phyloP scores from a whole-genome alignment of 441 rosid species.

The Cnidoscolus chayamansa region DNA sequence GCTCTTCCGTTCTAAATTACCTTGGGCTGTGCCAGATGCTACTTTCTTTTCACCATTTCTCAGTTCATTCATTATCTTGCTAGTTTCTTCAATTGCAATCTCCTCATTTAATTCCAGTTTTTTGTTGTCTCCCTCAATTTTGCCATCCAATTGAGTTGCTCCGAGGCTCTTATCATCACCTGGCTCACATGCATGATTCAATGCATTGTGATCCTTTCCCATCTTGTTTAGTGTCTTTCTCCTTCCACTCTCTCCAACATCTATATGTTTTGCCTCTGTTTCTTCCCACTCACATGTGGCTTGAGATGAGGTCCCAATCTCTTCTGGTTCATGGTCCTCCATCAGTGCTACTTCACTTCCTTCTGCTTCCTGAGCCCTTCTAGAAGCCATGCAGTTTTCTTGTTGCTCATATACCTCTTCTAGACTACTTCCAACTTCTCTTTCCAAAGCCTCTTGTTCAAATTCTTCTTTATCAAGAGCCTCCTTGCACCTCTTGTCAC shows the following conservation, averaged over 20 bases:
- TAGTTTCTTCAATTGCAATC: conserved; percentile 30
- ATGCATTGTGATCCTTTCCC: conserved; percentile 20
- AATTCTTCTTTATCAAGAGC: conserved; percentile 20
- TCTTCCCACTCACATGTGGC: conserved; percentile 27
- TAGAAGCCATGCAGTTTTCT: conserved; percentile 11
- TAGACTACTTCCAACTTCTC: conserved; percentile 9
- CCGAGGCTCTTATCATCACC: conserved; percentile 25
- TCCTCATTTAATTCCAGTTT: conserved; percentile 30
- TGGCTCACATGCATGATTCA: conserved; percentile 20
- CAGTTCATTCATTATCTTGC: conserved; percentile 24
- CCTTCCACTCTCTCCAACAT: conserved; percentile 26
- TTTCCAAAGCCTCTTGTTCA: background rate
- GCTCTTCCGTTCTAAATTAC: conserved; percentile 23
- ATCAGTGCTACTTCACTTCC: conserved; percentile 24
- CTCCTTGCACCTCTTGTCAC: conserved; percentile 18
- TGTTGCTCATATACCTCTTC: conserved; percentile 24
- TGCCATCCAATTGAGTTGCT: conserved; percentile 27
- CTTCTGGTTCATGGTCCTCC: conserved; percentile 28
- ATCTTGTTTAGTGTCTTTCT: conserved; percentile 30
- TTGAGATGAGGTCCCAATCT: conserved; percentile 19
- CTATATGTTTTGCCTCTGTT: conserved; percentile 23
- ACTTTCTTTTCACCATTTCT: conserved; percentile 30
- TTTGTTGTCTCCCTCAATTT: conserved; percentile 25
- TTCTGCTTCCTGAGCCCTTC: conserved; percentile 27
- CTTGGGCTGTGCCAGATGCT: conserved; percentile 26